Conservation (phyloP, 345 rosid species). For the Syzygium aqueum region DNA sequence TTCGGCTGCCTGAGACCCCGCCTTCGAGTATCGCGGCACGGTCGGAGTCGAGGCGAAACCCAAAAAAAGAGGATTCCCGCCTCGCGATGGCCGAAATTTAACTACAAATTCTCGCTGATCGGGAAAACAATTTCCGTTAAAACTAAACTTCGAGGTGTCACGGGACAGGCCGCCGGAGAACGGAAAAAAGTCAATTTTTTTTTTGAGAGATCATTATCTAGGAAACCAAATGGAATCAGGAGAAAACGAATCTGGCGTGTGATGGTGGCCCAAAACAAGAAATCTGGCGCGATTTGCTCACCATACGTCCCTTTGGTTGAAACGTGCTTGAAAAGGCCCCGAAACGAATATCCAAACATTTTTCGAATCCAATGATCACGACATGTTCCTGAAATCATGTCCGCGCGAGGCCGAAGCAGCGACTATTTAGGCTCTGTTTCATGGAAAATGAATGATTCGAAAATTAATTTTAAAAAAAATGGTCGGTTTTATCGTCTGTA, state of each 20-base stretch:
- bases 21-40: not conserved
- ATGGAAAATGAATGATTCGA: too few relatives aligned
- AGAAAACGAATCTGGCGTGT: not conserved
- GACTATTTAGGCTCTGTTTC: not conserved
- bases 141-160: too few relatives aligned
- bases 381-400: not conserved
- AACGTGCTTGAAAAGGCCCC: not conserved
- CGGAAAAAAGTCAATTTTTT: not conserved
- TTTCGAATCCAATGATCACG: not conserved
- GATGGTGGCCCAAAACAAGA: not conserved
- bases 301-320: not conserved
- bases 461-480: too few relatives aligned
- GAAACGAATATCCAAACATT: not conserved
- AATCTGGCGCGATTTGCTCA: not conserved
- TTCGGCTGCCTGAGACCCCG: accelerated
- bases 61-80: not conserved
- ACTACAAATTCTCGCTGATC: not conserved
- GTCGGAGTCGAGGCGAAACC: not conserved
- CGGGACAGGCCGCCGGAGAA: too few relatives aligned
- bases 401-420: not conserved
- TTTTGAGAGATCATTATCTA: not conserved
- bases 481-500: too few relatives aligned
- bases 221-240: not conserved
- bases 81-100: not conserved
- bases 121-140: not conserved